These are phyloP conservation scores for Diaporthe batatas DNA, from an alignment of 2,329 filamentous ascomycete species.

Conservation along the genomic window DNA sequence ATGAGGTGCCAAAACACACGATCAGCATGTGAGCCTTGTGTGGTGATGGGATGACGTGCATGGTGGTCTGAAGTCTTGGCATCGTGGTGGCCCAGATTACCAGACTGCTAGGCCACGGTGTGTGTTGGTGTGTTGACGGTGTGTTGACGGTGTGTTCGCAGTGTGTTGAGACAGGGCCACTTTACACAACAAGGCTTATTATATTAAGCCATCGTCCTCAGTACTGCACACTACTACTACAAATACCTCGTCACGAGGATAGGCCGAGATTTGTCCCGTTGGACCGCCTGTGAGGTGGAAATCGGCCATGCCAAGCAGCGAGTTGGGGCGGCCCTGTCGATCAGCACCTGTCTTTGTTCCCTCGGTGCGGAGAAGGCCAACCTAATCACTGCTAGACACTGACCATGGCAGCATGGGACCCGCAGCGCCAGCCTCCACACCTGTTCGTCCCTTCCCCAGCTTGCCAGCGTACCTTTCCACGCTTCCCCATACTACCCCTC, in stretches of 20 bases:
- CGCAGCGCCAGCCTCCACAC: too few relatives aligned
- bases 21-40: slow-evolving; percentile 1
- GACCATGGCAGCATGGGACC: too few relatives aligned
- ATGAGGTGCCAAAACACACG: not conserved
- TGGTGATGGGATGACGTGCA: slow-evolving; percentile 26
- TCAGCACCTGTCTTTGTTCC: slow-evolving; percentile 14
- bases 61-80: not conserved
- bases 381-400: slow-evolving; percentile 23
- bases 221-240: too few relatives aligned
- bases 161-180: too few relatives aligned
- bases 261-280: slow-evolving; percentile 29
- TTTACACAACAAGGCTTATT: too few relatives aligned
- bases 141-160: too few relatives aligned
- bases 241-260: slow-evolving; percentile 5
- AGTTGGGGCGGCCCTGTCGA: slow-evolving; percentile 28
- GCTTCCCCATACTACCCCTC: not conserved
- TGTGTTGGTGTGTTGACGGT: too few relatives aligned
- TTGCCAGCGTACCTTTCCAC: not conserved
- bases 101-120: slow-evolving; percentile 4
- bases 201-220: too few relatives aligned
- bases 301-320: slow-evolving; percentile 24
- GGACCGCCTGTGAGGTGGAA: slow-evolving; percentile 6
- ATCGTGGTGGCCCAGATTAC: slow-evolving; percentile 3
- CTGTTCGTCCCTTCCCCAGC: slow-evolving; percentile 7
- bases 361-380: slow-evolving; percentile 25